These are phyloP conservation scores for Ophiobolus disseminans DNA, from an alignment of 2,329 filamentous ascomycete genomes.

Conservation along the genomic window DNA sequence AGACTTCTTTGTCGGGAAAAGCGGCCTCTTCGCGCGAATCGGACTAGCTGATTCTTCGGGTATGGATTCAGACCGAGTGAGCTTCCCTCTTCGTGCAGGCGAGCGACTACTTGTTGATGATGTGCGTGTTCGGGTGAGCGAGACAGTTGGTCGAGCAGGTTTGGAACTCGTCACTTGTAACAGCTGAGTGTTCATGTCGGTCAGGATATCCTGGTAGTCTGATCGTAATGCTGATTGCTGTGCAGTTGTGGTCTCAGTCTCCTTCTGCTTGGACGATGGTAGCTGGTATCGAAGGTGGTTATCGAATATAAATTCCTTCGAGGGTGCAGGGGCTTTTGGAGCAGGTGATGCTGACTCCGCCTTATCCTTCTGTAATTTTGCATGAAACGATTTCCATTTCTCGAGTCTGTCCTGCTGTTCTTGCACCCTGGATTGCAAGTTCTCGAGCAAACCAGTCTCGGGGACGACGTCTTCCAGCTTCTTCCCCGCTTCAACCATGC, in stretches of 20 bases:
- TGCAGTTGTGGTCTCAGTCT: constrained; percentile 7
- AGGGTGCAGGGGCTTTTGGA: constrained; percentile 6
- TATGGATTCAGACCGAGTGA: constrained; percentile 18
- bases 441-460: constrained; percentile 66
- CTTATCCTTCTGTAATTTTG: constrained; percentile 37
- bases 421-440: constrained; percentile 72
- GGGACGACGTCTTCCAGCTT: constrained; percentile 63
- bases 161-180: constrained; percentile 25
- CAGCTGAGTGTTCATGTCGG: constrained; percentile 41
- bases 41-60: constrained; percentile 21
- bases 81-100: constrained; percentile 28
- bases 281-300: constrained; percentile 42
- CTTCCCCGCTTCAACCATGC: constrained; percentile 66
- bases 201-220: constrained; percentile 35
- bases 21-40: constrained; percentile 17
- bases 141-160: constrained; percentile 17
- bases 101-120: constrained; percentile 30
- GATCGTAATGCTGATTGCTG: constrained; percentile 19
- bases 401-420: constrained; percentile 72
- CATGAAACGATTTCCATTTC: constrained; percentile 76
- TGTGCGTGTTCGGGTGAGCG: constrained; percentile 22
- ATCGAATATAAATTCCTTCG: constrained; percentile 40
- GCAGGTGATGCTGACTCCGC: neutral
- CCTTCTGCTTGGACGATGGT: constrained; percentile 15
- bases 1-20: constrained; percentile 18